Evolutionary conservation across 768 basidiomycete genomes (phyloP).

Genomic region (Termitomyces sp.): DNA sequence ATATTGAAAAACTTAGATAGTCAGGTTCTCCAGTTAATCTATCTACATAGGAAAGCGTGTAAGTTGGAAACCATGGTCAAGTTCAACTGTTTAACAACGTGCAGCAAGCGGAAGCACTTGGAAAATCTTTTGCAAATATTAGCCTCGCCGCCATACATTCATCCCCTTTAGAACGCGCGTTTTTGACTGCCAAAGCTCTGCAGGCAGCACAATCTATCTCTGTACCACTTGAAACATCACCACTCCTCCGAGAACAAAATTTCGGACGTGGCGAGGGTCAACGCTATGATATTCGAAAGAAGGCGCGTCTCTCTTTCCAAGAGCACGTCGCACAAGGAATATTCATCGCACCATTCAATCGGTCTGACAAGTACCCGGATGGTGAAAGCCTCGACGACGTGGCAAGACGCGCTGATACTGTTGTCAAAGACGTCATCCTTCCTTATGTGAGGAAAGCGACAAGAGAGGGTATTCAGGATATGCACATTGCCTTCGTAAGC

Average conservation of each 20-base stretch:
- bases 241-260: slow-evolving; percentile 61
- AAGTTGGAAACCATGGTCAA: slow-evolving; percentile 13
- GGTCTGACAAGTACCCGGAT: slow-evolving; percentile 56
- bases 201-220: slow-evolving; percentile 42
- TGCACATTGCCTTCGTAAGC: slow-evolving; percentile 66
- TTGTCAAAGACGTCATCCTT: slow-evolving; percentile 49
- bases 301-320: slow-evolving; percentile 28
- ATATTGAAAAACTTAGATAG: background rate
- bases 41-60: slow-evolving; percentile 49
- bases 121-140: slow-evolving; percentile 42
- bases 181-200: slow-evolving; percentile 57
- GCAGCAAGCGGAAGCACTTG: slow-evolving; percentile 67
- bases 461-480: slow-evolving; percentile 31
- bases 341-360: slow-evolving; percentile 45
- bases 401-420: slow-evolving; percentile 46
- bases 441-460: slow-evolving; percentile 46
- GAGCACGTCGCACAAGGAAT: slow-evolving; percentile 50
- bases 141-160: slow-evolving; percentile 57
- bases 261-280: slow-evolving; percentile 73
- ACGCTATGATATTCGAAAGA: slow-evolving; percentile 35
- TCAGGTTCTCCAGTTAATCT: background rate
- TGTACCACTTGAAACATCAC: slow-evolving; percentile 42
- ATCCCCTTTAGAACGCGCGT: slow-evolving; percentile 64
- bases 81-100: background rate
- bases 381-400: slow-evolving; percentile 75